Evolutionary conservation across 1,139 yeast genomes (phyloP), one percentile per base, ranked within the genome.

Genomic region (Wickerhamomyces sp.): DNA sequence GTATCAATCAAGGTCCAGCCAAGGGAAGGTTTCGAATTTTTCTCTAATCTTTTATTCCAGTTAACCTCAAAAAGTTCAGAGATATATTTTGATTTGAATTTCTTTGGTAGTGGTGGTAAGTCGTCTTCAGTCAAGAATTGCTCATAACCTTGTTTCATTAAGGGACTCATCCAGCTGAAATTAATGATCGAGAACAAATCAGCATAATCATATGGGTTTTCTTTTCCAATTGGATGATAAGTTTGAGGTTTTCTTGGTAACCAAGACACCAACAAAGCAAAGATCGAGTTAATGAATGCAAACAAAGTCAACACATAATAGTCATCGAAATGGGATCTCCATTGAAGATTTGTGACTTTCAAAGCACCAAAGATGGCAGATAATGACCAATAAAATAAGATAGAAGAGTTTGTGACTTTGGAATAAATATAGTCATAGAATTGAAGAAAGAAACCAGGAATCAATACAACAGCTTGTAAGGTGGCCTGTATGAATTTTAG

Each of bases 91-190:
- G 92, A 67, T 46, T 70, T 74, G 53, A 85, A 78, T 38, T 72
- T 77, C 12, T 65, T 56, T 14, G 98, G 97, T 44, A 92, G 70
- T 16, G 78, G 74, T 14, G 97, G 97, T 49, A 92, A 72, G 61
- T 92, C 97, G 3, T 68, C 67, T 55, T 85, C 92, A 10, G 81
- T 74, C 49, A 92, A 70, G 58, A 64, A 92, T 42, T 82, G 81
- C 22, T 70, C 63, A 57, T 85, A 87, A 19, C 99, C 99, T 43
- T 74, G 75, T 56, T 72, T 81, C 96, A 92, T 90, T 56, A 92
- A 68, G 5, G 82, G 86, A 3, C 90, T 78, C 95, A 92, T 85
- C 99, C 99, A 92, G 31, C 78, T 69, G 60, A 92, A 92, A 0
- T 95, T 80, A 43, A 94, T 68, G 45, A 76, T 73, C 15, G 95